Percentiles rank a stretch among this genome's conserved stretches.
Conservation (phyloP, 805 yeast genomes). For the Naumovozyma baii region DNA sequence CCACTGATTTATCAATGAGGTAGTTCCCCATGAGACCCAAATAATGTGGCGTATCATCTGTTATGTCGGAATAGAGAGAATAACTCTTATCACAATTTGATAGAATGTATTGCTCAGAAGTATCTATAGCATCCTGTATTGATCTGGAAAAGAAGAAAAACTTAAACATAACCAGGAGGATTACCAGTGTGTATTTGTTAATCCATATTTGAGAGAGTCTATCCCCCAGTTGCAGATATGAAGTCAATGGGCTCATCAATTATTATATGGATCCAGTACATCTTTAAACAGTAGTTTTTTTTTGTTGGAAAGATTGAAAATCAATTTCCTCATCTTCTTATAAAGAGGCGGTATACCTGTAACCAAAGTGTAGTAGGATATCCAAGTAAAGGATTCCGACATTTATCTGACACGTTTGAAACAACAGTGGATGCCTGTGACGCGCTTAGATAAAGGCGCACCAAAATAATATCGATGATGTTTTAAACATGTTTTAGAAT, state of each 20-base stretch:
- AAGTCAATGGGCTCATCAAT: slow-evolving; percentile 5
- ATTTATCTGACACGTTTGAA: neutral
- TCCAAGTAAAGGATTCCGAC: no score
- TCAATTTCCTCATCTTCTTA: neutral
- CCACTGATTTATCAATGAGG: slow-evolving; percentile 39
- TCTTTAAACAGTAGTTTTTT: no score
- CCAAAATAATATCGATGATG: no score
- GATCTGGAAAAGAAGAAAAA: slow-evolving; percentile 46
- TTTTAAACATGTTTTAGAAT: no score
- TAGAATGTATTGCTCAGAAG: slow-evolving; percentile 33
- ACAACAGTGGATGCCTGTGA: no score
- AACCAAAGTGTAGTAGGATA: no score
- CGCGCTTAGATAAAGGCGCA: neutral
- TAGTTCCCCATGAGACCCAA: slow-evolving; percentile 46
- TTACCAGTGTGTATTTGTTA: slow-evolving; percentile 50
- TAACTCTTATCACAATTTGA: slow-evolving; percentile 43
- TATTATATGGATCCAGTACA: neutral
- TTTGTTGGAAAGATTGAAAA: no score
- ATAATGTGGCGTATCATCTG: slow-evolving; percentile 46
- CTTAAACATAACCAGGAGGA: slow-evolving; percentile 50
- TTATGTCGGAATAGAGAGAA: slow-evolving; percentile 22
- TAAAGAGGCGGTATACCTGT: neutral
- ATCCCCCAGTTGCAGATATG: slow-evolving; percentile 42
- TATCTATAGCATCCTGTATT: slow-evolving; percentile 34
- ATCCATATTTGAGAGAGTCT: slow-evolving; percentile 55